Evolutionary conservation across 768 basidiomycete genomes (phyloP), one percentile per base, ranked within the genome.

Genomic region (Naematelia aurantialba): DNA sequence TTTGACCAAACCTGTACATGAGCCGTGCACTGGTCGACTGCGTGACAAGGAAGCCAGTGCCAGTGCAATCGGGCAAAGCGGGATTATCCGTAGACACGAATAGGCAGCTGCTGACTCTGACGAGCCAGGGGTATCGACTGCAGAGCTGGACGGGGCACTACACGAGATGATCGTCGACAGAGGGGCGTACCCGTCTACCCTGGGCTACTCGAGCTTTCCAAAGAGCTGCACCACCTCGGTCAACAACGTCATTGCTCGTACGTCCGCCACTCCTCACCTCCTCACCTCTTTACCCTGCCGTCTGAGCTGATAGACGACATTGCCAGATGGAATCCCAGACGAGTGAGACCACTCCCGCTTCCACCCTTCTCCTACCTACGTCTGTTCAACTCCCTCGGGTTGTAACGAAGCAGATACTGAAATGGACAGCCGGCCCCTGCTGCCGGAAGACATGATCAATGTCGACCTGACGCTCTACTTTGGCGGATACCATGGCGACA

Each of bases 401-500:
- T 31, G 34, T n/a, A n/a, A n/a, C n/a, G n/a, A n/a, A n/a, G n/a
- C 19, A 31, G 47, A n/a, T 51, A 5, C 49, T 52, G 24, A 55
- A 17, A 25, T 29, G 5, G 19, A 10, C 63, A 92, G 91, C 58
- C 89, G 91, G 31, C 85, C 84, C 0, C 81, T 96, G 2, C 82
- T 87, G 72, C 81, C 89, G 47, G 88, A 87, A 0, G 92, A 96
- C 62, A 88, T 96, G 47, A 80, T 96, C 67, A 92, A 92, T 73
- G 81, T 94, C 45, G 92, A 96, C 74, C 77, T 96, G 8, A 93
- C 92, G 1, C 81, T 93, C 5, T 93, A 83, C 73, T 78, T 87
- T n/a, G 78, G 89, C 57, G 87, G 88, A 1, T 91, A 84, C 75
- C 91, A 94, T 65, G 92, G 92, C 0, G 92, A 94, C 67, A 93